Percentiles rank a stretch among this genome's conserved stretches.
phyloP scores from a whole-genome alignment of 2,329 filamentous ascomycete species.

The Cordyceps cicadae region DNA sequence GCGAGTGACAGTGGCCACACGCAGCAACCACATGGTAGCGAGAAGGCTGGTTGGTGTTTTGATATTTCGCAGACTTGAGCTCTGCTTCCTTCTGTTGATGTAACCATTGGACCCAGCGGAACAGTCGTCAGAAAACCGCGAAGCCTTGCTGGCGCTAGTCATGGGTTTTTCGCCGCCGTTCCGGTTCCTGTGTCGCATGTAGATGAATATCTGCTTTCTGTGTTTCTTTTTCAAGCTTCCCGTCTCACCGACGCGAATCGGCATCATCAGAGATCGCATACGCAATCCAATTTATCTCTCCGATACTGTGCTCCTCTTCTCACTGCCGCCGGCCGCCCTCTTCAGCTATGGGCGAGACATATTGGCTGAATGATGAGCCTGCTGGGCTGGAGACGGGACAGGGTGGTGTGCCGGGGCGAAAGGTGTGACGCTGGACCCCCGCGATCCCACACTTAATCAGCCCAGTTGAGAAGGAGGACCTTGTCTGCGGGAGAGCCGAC shows the following conservation, averaged over 20 bases:
- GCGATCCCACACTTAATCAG: conserved; percentile 3
- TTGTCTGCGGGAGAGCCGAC: neutral
- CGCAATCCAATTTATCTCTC: conserved; percentile 7
- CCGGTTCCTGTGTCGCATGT: neutral
- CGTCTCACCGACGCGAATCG: conserved; percentile 1
- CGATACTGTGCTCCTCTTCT: neutral
- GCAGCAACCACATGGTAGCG: conserved; percentile 5
- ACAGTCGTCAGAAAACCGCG: neutral
- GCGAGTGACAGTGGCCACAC: neutral
- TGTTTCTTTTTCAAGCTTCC: neutral
- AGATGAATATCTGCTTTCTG: neutral
- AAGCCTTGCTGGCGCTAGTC: neutral
- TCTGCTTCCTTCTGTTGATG: neutral
- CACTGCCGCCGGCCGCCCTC: neutral
- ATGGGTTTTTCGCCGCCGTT: neutral
- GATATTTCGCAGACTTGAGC: neutral
- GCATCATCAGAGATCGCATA: conserved; percentile 3
- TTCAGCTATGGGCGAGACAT: neutral
- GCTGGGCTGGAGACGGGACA: neutral
- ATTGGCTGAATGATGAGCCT: neutral
- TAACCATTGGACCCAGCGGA: conserved; percentile 6
- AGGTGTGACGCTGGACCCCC: neutral
- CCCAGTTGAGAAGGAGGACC: neutral
- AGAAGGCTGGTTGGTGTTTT: neutral
- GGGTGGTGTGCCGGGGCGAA: neutral